Evolutionary conservation across 2,329 filamentous ascomycete genomes (phyloP), one percentile per base, ranked within the genome.

Genomic region (Remersonia thermophila): DNA sequence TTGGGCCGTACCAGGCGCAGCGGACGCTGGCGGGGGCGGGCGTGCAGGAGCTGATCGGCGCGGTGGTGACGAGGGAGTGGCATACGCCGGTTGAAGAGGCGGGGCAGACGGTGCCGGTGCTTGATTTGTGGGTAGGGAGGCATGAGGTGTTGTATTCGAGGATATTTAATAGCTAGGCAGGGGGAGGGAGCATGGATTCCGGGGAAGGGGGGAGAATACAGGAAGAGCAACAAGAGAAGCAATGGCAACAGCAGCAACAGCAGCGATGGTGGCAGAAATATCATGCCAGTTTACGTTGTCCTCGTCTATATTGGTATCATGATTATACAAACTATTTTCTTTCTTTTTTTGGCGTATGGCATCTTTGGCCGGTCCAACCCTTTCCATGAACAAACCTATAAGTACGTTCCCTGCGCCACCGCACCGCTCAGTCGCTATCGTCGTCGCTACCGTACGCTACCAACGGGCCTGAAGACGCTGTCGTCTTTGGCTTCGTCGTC

Each of bases 61-160:
- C 57, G 2, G 66, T 75, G 39, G 66, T 87, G 7, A 62, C 67
- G 34, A 59, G 70, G 39, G 76, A 79, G 49, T 78, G 72, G 72
- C 47, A 64, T 11, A 72, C 64, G 39, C 55, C 49, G 1, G 62
- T 79, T 0, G 76, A 81, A 39, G 70, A 78, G 43, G 82, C 83
- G 3, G 81, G 79, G 4, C 81, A 89, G 62, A 76, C 65, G 37
- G 77, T 85, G 43, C 83, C 83, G 1, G 70, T 77, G 2, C 77
- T 89, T 71, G 83, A 91, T 61, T 55, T 91, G 23, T 91, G 83
- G 83, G 68, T 86, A 51, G 83, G 83, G 3, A 69, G 83, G 52
- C 83, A 91, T 56, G 83, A 91, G 65, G 63, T 84, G 53, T 56
- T 91, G 45, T 91, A 91, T 56, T 87, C 82, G 40, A 73, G 83